Base-by-base conservation (phyloP, 257 asterid species). In the Cinchona pubescens region DNA sequence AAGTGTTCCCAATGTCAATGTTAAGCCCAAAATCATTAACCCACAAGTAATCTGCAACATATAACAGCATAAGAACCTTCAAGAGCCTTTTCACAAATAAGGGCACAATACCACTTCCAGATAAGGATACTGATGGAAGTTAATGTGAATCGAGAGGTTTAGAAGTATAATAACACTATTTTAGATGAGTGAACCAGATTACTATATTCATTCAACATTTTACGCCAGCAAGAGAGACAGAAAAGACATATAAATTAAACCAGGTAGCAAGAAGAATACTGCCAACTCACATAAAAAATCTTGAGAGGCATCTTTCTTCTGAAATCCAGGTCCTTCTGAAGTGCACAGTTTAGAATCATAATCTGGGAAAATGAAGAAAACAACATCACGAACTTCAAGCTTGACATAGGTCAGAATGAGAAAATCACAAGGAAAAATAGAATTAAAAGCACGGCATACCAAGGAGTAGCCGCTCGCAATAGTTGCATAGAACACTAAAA, bases 401-500 rank as follows among this genome's bases (percentile, higher is more conserved):
- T 38, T 5, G 23, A 45, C 40, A 42, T 10, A 14, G 43, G n/a
- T 38, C 11, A 18, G 32, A 35, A 59, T 29, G 9, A 37, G 19
- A 9, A 16, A 37, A 56, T 18, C 23, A 38, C 23, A 71, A n/a
- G 60, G 13, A 71, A 64, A 76, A 56, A 62, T 3, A 34, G 69
- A 68, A 66, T 59, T 65, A 38, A 72, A 43, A 34, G 67, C 60
- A 61, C 56, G 78, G 78, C 87, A 65, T 84, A 92, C 98, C 78
- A 82, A 84, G 63, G 98, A 95, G 83, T 91, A 84, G 70, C 75
- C 71, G 84, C 88, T 64, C 51, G 98, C 86, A 72, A 77, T 72
- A 77, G 92, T 81, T 82, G 94, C 91, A 78, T 95, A 95, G 79
- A 92, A 82, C 78, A 95, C 83, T 68, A 90, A 80, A 72, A 87